Evolutionary conservation across 129 eudicot species (phyloP).

Genomic region (Lactuca sativa): DNA sequence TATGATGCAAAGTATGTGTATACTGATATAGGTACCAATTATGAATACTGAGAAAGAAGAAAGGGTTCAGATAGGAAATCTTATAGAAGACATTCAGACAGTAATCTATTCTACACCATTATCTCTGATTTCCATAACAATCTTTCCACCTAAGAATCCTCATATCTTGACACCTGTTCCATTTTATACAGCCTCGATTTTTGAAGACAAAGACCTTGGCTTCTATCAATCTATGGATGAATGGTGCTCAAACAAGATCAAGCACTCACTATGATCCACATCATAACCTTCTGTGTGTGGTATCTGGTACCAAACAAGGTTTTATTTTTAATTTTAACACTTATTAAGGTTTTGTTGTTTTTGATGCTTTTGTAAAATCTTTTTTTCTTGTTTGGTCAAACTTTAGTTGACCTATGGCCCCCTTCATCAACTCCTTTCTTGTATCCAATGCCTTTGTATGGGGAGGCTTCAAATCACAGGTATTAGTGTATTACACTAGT

Average conservation of each 20-base stretch:
- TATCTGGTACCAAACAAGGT: slow-evolving; percentile 89
- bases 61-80: slow-evolving; percentile 62
- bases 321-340: not conserved
- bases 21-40: slow-evolving; percentile 73
- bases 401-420: slow-evolving; percentile 83
- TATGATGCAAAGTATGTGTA: slow-evolving; percentile 12
- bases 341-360: not conserved
- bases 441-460: slow-evolving; percentile 86
- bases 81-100: slow-evolving; percentile 64
- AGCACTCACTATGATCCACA: slow-evolving; percentile 99
- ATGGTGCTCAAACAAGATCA: slow-evolving; percentile 62
- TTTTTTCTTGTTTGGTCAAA: slow-evolving; percentile 14
- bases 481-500: slow-evolving; percentile 29
- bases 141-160: not conserved
- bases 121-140: slow-evolving; percentile 7
- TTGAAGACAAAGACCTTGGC: slow-evolving; percentile 55
- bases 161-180: slow-evolving; percentile 10
- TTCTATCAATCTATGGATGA: slow-evolving; percentile 95
- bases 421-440: slow-evolving; percentile 78
- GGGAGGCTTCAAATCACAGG: slow-evolving; percentile 99
- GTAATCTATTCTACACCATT: slow-evolving; percentile 40
- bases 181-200: slow-evolving; percentile 60
- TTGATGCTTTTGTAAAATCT: slow-evolving; percentile 13
- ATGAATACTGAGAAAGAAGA: slow-evolving; percentile 64
- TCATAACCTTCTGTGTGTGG: slow-evolving; percentile 83